A percentile compares a stretch with the other conserved stretches of the same genome.
These are phyloP conservation scores for Saussurea involucrata DNA, from an alignment of 129 eudicot genomes.

Conservation along the genomic window DNA sequence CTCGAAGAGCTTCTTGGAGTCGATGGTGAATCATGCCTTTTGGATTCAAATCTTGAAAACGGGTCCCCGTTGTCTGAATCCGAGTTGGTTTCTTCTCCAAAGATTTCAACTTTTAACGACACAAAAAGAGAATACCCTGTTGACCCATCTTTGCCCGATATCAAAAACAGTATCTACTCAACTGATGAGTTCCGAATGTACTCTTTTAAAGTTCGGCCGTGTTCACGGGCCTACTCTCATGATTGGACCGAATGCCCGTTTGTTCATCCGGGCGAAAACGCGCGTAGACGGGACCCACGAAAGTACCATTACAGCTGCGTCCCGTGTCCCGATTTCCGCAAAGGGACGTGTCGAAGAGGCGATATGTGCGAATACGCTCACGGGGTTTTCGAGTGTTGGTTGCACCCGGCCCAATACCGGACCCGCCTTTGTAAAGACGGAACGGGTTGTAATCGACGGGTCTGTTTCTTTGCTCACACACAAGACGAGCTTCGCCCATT, in stretches of 20 bases:
- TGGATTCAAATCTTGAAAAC: slow-evolving; percentile 13
- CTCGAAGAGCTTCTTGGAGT: slow-evolving; percentile 56
- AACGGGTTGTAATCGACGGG: slow-evolving; percentile 53
- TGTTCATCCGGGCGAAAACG: slow-evolving; percentile 89
- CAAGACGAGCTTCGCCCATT: slow-evolving; percentile 79
- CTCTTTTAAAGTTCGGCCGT: slow-evolving; percentile 71
- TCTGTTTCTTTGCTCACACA: slow-evolving; percentile 82
- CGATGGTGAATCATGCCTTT: slow-evolving; percentile 28
- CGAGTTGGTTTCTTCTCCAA: slow-evolving; percentile 44
- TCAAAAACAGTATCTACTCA: slow-evolving; percentile 73
- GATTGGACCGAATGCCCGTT: slow-evolving; percentile 96
- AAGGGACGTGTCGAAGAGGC: slow-evolving; percentile 70
- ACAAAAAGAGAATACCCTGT: slow-evolving; percentile 55
- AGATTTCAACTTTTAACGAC: slow-evolving; percentile 22
- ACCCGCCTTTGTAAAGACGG: slow-evolving; percentile 85
- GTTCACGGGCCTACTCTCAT: slow-evolving; percentile 86
- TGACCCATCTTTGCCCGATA: slow-evolving; percentile 79
- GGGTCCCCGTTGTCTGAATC: slow-evolving; percentile 34
- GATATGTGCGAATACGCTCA: slow-evolving; percentile 88
- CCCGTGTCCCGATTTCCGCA: slow-evolving; percentile 85
- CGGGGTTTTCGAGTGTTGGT: slow-evolving; percentile 88
- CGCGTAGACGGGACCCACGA: slow-evolving; percentile 78
- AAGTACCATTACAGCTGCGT: slow-evolving; percentile 87
- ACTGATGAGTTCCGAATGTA: slow-evolving; percentile 81
- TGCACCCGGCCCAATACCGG: slow-evolving; percentile 82